phyloP scores from a whole-genome alignment of 208 protist genomes.

The Leishmania turanica region DNA sequence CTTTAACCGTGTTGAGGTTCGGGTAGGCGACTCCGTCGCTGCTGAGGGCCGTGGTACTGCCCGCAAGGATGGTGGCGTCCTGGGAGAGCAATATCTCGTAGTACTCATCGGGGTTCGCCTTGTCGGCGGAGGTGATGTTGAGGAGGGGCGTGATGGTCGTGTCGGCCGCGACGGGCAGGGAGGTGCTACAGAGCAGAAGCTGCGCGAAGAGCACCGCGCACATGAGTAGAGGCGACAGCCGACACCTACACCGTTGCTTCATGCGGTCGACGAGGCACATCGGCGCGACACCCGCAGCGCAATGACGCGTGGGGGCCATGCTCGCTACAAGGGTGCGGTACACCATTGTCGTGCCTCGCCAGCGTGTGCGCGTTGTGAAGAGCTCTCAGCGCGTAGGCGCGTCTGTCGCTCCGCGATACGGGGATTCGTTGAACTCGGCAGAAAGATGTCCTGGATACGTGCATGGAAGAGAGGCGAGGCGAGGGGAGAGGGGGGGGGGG shows the following conservation, averaged over 20 bases:
- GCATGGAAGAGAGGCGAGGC: not conserved
- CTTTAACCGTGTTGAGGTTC: not conserved
- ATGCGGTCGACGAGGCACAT: not conserved
- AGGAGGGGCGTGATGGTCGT: not conserved
- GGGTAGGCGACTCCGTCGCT: conserved; percentile 2
- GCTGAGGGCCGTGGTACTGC: not conserved
- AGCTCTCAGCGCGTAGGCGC: not conserved
- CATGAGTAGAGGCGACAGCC: not conserved
- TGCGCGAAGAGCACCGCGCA: not conserved
- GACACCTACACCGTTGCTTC: not conserved
- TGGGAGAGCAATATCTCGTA: conserved; percentile 1
- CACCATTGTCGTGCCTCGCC: not conserved
- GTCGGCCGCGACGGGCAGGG: not conserved
- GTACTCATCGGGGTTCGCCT: conserved; percentile 10
- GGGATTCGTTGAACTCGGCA: too few relatives aligned
- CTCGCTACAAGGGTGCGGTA: not conserved
- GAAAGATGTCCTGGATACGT: not conserved
- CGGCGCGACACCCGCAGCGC: not conserved
- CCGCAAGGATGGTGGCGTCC: conserved; percentile 28
- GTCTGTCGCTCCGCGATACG: not conserved
- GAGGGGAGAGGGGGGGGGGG: too few relatives aligned
- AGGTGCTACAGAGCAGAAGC: not conserved
- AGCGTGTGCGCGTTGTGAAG: not conserved
- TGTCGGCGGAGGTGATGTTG: not conserved
- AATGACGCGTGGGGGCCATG: not conserved